Conservation (phyloP, 805 yeast species). For the Yamadazyma laniorum region DNA sequence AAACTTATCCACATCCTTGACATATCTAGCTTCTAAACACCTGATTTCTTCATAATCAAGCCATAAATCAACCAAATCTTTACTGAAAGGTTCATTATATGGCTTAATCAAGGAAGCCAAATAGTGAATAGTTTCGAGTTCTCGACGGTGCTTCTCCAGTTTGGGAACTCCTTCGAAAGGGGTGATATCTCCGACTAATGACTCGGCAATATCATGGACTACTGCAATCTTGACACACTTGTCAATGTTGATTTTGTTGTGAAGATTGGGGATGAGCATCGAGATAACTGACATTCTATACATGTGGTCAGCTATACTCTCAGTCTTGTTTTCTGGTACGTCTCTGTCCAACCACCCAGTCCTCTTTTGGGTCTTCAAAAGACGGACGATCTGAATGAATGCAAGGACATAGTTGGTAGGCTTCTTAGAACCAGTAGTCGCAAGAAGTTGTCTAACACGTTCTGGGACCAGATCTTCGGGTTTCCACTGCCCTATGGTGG, state of each 20-base stretch:
- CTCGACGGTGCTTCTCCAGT: conserved; percentile 81
- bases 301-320: conserved; percentile 92
- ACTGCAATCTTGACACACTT: conserved; percentile 83
- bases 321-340: conserved; percentile 48
- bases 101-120: conserved; percentile 58
- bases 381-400: conserved; percentile 63
- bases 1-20: conserved; percentile 90
- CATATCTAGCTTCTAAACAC: conserved; percentile 79
- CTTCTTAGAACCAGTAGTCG: conserved; percentile 16
- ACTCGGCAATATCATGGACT: conserved; percentile 92
- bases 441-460: conserved; percentile 38
- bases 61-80: conserved; percentile 72
- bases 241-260: conserved; percentile 51
- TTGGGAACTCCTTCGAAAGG: conserved; percentile 69
- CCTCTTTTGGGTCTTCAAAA: conserved; percentile 74
- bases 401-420: conserved; percentile 52
- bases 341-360: conserved; percentile 91
- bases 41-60: conserved; percentile 84
- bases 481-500: conserved; percentile 38
- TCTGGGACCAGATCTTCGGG: conserved; percentile 55
- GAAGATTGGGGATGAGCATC: conserved; percentile 55
- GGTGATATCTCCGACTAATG: conserved; percentile 92
- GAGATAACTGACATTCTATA: conserved; percentile 86
- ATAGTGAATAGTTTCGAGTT: conserved; percentile 67
- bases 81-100: conserved; percentile 62